Base-by-base conservation (phyloP, 2,329 filamentous ascomycete genomes). In the Pleurostoma richardsiae region DNA sequence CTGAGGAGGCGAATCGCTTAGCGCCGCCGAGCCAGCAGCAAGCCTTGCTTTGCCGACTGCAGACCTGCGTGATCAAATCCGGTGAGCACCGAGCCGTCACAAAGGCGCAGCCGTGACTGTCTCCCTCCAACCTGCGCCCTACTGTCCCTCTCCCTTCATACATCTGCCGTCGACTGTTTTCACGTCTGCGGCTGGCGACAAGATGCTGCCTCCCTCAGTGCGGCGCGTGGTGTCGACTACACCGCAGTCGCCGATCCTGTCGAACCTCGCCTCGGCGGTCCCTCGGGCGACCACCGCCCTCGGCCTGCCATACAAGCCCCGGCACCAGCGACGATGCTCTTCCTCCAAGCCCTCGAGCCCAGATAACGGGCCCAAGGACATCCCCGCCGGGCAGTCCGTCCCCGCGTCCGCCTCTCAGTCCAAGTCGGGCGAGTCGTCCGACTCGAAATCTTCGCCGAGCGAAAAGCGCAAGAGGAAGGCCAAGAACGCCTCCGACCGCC, bases 291-390 rank as follows among this genome's bases (percentile, higher is more conserved):
- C 65, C 48, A 58, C 60, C 43, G 54, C 66, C 48, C 49, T 66
- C 54, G 51, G 57, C 46, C 56, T 65, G 50, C 53, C 69, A 54
- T 64, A 68, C 55, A 57, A 63, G 52, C 62, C 67, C 45, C 56
- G 63, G 50, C 75, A 76, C 55, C 77, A 79, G 64, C 70, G 76
- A 56, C 70, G 79, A 54, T 80, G 71, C 57, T 82, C 79, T 8
- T 82, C 79, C 30, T 82, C 79, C 31, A 83, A 82, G 61, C 77
- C 79, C n/a, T 82, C 78, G 36, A 76, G 74, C 55, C 73, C 78
- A n/a, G 77, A 79, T 51, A 78, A 77, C 56, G 78, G 74, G 7
- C 66, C 77, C 29, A 76, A 70, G 55, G 72, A 73, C 27, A 65
- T 75, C n/a, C 60, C 77, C 6, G 66, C 74, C 42, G 70, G 68